Base-by-base conservation (phyloP, 192 early-diverging fungal genomes). In the Podila verticillata region DNA sequence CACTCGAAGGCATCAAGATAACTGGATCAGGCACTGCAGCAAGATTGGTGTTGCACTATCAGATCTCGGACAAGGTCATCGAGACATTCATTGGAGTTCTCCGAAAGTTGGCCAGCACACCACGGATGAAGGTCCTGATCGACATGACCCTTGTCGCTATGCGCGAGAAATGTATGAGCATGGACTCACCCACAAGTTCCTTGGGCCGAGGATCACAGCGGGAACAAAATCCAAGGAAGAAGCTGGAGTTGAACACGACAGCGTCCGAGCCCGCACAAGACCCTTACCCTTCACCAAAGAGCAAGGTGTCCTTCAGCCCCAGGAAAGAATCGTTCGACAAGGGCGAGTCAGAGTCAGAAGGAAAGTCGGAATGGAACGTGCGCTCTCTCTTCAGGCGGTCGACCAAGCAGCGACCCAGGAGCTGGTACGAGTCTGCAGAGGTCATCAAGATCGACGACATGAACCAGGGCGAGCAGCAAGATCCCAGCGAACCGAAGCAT, bases 21-120 rank as follows among this genome's bases (percentile, higher is more conserved):
- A 82, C 82, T 75, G 88, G 86, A 9, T 72, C 54, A 20, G 82
- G 71, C 2, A 48, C n/a, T 12, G 72, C 80, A 36, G 69, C 85
- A 13, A 78, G 94, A 32, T 70, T 93, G 57, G 93, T 95, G 1
- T 62, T 93, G 4, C 93, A 95, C 73, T 87, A 91, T 72, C 92
- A 94, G 66, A 87, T 92, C 48, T 62, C 83, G 20, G 49, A 77
- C 29, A 78, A 89, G 47, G 86, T 78, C 5, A 78, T 91, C 19
- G 90, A 88, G 22, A 65, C 48, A 26, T 79, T 89, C 49, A 56
- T 89, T 17, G 54, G 67, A 34, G 80, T 84, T 20, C 75, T 83
- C 31, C 47, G 57, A 2, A 79, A 34, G 48, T 34, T 75, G 74
- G 66, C 74, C 7, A 65, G 39, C 7, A 60, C 66, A 15, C 62